Percentiles rank a stretch among this genome's conserved stretches.
Conservation (phyloP, 306 rosid genomes). For the Argentina anserina region DNA sequence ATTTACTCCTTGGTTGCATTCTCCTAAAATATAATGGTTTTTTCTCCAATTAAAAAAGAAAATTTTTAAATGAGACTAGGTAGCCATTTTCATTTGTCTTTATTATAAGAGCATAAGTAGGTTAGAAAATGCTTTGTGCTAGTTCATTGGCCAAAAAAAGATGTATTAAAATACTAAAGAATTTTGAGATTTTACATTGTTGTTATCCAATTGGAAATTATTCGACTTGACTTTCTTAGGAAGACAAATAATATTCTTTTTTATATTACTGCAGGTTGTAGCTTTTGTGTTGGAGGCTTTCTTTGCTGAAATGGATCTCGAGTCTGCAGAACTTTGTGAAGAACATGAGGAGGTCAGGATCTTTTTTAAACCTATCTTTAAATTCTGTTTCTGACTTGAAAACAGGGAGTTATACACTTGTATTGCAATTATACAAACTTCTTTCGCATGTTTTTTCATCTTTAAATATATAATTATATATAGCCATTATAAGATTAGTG, state of each 20-base stretch:
- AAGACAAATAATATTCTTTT: constrained; percentile 7
- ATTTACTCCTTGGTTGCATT: no score
- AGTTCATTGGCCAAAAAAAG: neutral
- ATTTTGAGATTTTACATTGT: neutral
- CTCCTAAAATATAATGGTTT: no score
- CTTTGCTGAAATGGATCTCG: constrained; percentile 95
- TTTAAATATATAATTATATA: neutral
- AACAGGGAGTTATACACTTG: neutral
- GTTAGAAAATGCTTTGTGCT: neutral
- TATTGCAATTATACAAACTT: neutral
- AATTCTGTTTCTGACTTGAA: neutral
- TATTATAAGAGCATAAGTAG: neutral
- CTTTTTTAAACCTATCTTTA: neutral
- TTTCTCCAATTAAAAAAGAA: no score
- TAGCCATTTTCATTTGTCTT: neutral
- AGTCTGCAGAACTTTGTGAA: constrained; percentile 45
- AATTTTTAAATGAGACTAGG: neutral
- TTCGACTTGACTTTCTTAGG: neutral
- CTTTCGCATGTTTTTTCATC: neutral
- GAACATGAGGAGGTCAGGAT: constrained; percentile 59
- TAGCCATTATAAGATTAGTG: neutral
- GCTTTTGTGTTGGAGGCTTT: constrained; percentile 99
- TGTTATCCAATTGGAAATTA: neutral
- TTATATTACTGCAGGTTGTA: constrained; percentile 62
- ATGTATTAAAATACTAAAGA: neutral